Conservation (phyloP, 257 asterid species). For the Schizonepeta tenuifolia region DNA sequence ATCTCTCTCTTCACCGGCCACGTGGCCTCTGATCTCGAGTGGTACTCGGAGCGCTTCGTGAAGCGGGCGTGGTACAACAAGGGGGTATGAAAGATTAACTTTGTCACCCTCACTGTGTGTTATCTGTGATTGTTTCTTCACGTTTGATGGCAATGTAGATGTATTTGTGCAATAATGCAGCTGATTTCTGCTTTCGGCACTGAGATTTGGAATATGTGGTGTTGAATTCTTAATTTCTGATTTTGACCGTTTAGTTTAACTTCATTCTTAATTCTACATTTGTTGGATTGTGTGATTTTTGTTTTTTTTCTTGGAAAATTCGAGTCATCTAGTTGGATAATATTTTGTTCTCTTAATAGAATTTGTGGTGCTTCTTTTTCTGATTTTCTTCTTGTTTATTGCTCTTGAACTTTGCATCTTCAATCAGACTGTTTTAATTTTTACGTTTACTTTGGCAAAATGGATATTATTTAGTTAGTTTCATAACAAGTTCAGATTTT, state of each 20-base stretch:
- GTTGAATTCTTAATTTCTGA: neutral
- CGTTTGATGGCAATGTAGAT: conserved; percentile 4
- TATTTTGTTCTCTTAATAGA: neutral
- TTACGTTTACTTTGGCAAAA: neutral
- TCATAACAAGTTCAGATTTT: conserved; percentile 4
- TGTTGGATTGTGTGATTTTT: conserved; percentile 20
- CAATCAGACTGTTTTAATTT: too few species aligned
- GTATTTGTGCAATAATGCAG: conserved; percentile 6
- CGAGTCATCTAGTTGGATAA: neutral
- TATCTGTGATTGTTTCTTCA: conserved; percentile 4
- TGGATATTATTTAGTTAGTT: conserved; percentile 2
- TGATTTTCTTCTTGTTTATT: neutral
- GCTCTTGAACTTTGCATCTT: conserved; percentile 13
- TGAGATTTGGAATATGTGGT: conserved; percentile 7
- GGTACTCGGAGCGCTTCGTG: conserved; percentile 84
- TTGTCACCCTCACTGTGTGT: conserved; percentile 25
- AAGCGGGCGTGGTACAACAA: conserved; percentile 59
- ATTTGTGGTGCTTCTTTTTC: neutral
- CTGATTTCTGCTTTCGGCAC: neutral
- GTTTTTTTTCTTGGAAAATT: neutral
- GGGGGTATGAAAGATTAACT: conserved; percentile 46
- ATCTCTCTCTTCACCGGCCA: conserved; percentile 96
- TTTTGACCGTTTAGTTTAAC: neutral
- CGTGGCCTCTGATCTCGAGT: conserved; percentile 89
- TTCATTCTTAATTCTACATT: conserved; percentile 1